Percentiles rank a stretch among this genome's conserved stretches.
Conservation (phyloP, 225 moss, liverwort and hornwort species). For the Lunularia cruciata region DNA sequence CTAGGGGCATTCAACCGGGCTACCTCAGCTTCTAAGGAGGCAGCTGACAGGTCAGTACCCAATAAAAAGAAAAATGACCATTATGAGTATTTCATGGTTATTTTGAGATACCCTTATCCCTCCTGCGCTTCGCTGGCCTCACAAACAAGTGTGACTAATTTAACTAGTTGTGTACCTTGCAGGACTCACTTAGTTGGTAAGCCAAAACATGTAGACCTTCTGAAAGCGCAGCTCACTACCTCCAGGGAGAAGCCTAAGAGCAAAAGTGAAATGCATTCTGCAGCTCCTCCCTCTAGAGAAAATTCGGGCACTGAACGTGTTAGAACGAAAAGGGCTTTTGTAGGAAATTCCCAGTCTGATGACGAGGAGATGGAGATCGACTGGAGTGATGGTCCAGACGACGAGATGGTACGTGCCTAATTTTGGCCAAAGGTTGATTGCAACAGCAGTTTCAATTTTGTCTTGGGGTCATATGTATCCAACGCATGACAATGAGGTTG, state of each 20-base stretch:
- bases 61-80: too few species aligned
- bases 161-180: slow-evolving; percentile 20
- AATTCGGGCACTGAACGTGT: neutral
- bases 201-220: slow-evolving; percentile 28
- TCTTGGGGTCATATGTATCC: neutral
- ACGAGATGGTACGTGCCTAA: slow-evolving; percentile 12
- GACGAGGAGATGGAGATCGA: slow-evolving; percentile 9
- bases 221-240: slow-evolving; percentile 11
- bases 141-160: neutral
- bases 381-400: slow-evolving; percentile 39
- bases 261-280: neutral
- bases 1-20: neutral
- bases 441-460: neutral
- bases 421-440: too few species aligned
- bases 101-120: neutral
- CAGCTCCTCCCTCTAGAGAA: neutral
- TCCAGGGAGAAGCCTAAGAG: neutral
- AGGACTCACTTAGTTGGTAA: slow-evolving; percentile 56
- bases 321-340: neutral
- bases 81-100: neutral
- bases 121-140: too few species aligned
- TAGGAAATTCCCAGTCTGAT: slow-evolving; percentile 3
- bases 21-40: neutral
- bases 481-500: too few species aligned
- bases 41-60: neutral